phyloP scores from a whole-genome alignment of 2,329 filamentous ascomycete genomes.

The Lachnellula hyalina region DNA sequence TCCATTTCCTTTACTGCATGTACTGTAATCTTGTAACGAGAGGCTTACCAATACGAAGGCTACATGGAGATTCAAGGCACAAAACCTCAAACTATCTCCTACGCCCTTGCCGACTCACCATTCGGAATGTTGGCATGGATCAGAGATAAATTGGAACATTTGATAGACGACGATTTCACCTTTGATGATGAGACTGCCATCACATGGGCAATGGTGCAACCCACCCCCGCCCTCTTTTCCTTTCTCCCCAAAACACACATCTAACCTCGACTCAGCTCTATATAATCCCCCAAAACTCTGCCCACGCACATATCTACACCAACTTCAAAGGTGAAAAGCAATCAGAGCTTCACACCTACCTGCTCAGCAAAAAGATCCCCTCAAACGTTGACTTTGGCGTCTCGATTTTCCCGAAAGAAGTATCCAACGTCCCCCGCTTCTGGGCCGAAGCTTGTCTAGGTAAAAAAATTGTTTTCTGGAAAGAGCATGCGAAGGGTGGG shows the following conservation, averaged over 20 bases:
- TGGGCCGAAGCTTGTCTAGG: conserved; percentile 48
- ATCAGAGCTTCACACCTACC: background rate
- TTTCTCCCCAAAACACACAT: background rate
- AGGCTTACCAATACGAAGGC: conserved; percentile 3
- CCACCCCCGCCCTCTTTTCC: background rate
- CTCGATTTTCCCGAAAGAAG: conserved; percentile 21
- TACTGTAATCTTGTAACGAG: background rate
- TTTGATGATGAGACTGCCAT: conserved; percentile 73
- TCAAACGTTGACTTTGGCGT: conserved; percentile 19
- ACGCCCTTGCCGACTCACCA: conserved; percentile 19
- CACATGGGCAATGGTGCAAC: conserved; percentile 48
- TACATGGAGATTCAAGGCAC: conserved; percentile 23
- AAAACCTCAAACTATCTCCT: conserved; percentile 20
- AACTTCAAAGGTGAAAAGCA: conserved; percentile 14
- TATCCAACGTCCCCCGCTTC: conserved; percentile 34
- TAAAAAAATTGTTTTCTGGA: conserved; percentile 53
- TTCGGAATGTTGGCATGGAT: conserved; percentile 23
- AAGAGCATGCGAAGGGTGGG: conserved; percentile 25
- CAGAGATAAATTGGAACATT: conserved; percentile 18
- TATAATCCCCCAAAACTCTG: conserved; percentile 18
- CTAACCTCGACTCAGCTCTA: conserved; percentile 7
- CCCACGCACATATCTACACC: conserved; percentile 18
- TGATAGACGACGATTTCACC: conserved; percentile 45
- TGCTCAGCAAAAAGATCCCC: conserved; percentile 2
- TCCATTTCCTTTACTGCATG: background rate